Evolutionary conservation across 179 eudicot genomes (phyloP).

Genomic region (Carnegiea gigantea): DNA sequence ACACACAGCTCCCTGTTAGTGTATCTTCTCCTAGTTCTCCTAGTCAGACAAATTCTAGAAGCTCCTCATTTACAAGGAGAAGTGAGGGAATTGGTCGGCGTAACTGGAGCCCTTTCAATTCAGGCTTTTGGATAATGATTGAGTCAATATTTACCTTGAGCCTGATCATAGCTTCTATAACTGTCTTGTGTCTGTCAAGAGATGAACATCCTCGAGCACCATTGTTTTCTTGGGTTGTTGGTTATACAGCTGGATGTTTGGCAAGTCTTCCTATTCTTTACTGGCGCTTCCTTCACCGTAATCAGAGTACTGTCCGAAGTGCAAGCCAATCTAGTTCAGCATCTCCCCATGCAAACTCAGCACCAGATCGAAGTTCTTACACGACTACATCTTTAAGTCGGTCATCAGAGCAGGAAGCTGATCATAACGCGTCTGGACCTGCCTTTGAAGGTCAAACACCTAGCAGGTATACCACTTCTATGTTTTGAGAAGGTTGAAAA

Average conservation of each 20-base stretch:
- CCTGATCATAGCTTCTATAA: slow-evolving; percentile 69
- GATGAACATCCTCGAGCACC: slow-evolving; percentile 82
- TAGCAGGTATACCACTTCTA: slow-evolving; percentile 45
- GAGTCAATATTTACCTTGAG: slow-evolving; percentile 62
- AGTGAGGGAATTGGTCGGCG: slow-evolving; percentile 57
- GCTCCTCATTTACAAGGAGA: slow-evolving; percentile 57
- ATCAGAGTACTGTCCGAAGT: slow-evolving; percentile 54
- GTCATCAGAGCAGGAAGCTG: slow-evolving; percentile 49
- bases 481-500: not conserved
- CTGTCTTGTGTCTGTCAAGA: slow-evolving; percentile 59
- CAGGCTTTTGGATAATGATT: slow-evolving; percentile 66
- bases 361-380: slow-evolving; percentile 51
- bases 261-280: slow-evolving; percentile 70
- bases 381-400: slow-evolving; percentile 49
- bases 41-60: slow-evolving; percentile 36
- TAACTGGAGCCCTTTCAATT: slow-evolving; percentile 75
- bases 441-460: slow-evolving; percentile 36
- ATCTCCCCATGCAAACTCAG: slow-evolving; percentile 39
- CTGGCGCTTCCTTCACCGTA: slow-evolving; percentile 74
- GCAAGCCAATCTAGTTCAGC: slow-evolving; percentile 40
- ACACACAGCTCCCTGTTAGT: slow-evolving; percentile 29
- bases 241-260: slow-evolving; percentile 72
- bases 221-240: slow-evolving; percentile 78
- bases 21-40: slow-evolving; percentile 41
- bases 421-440: slow-evolving; percentile 34